Percentiles rank a stretch among this genome's conserved stretches.
Conservation (phyloP, 2,329 filamentous ascomycete genomes). For the Colletotrichum noveboracense region DNA sequence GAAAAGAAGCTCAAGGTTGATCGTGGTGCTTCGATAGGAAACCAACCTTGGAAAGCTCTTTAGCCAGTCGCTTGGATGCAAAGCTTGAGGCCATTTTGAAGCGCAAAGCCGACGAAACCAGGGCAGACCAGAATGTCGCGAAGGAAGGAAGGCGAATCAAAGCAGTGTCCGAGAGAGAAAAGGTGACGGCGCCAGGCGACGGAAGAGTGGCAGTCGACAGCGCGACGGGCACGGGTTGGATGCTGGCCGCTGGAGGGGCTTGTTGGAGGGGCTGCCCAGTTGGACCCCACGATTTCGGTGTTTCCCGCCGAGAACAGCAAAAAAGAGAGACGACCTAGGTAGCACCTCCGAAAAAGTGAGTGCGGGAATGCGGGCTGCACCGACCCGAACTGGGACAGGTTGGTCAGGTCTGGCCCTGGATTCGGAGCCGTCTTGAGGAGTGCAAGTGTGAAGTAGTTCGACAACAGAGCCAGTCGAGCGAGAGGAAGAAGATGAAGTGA, state of each 20-base stretch:
- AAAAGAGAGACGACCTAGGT: neutral
- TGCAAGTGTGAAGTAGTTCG: neutral
- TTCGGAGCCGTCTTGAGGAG: neutral
- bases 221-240: neutral
- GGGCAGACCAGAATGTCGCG: neutral
- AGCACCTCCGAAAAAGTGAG: neutral
- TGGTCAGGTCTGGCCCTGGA: neutral
- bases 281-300: conserved; percentile 20
- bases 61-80: conserved; percentile 62
- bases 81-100: conserved; percentile 47
- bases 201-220: neutral
- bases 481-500: neutral
- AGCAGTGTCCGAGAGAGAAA: neutral
- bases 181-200: neutral
- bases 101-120: neutral
- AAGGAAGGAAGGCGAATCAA: neutral
- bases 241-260: conserved; percentile 10
- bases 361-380: neutral
- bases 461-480: neutral
- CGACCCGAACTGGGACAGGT: neutral
- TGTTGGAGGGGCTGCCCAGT: conserved; percentile 16
- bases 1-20: neutral
- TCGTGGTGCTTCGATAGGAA: neutral
- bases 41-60: conserved; percentile 63
- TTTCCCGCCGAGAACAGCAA: conserved; percentile 15